A percentile compares a stretch with the other conserved stretches of the same genome.
Evolutionary conservation across 768 basidiomycete species (phyloP).

Genomic region (Suillus occidentalis): DNA sequence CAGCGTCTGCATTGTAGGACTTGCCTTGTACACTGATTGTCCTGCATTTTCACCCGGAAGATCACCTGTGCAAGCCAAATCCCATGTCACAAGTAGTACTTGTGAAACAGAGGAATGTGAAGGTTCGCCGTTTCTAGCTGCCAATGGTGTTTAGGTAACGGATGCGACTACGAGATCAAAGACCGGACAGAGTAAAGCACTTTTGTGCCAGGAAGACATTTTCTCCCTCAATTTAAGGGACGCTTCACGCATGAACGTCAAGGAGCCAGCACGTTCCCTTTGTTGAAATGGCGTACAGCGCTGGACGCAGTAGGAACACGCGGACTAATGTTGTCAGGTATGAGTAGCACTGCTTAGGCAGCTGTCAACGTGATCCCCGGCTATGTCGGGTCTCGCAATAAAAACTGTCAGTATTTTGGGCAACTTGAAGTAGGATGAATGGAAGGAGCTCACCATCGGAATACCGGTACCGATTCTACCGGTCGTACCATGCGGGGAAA

Average conservation of each 20-base stretch:
- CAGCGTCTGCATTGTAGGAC: background rate
- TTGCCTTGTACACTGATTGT: background rate
- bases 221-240: background rate
- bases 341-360: background rate
- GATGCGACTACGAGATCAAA: background rate
- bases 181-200: background rate
- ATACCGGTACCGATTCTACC: background rate
- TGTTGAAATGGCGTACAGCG: background rate
- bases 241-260: background rate
- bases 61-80: background rate
- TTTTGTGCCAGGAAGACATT: background rate
- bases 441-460: constrained; percentile 3
- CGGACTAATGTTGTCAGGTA: background rate
- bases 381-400: background rate
- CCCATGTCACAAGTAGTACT: background rate
- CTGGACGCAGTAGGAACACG: background rate
- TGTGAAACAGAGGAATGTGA: background rate
- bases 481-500: background rate
- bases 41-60: too few relatives aligned
- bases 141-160: background rate
- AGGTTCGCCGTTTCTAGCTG: background rate
- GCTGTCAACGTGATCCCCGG: background rate
- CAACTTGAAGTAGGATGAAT: background rate
- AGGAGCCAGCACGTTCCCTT: background rate
- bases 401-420: background rate